Evolutionary conservation across 768 basidiomycete genomes (phyloP).

Genomic region (Holtermannia corniformis): DNA sequence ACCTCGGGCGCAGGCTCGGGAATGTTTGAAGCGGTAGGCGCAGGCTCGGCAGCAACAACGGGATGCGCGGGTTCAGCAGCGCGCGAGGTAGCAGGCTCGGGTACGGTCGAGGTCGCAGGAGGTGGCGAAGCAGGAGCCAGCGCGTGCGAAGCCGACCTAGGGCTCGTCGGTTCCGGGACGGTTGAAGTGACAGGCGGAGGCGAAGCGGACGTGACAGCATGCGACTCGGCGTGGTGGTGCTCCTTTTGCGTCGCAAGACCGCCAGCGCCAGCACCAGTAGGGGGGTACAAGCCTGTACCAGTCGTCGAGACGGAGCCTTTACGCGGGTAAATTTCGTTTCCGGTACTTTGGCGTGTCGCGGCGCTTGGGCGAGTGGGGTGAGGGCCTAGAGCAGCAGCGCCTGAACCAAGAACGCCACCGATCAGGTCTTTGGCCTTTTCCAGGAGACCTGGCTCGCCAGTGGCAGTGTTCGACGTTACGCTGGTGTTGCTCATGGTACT

Average conservation of each 20-base stretch:
- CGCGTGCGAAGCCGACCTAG: not conserved
- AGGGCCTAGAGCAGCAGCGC: not conserved
- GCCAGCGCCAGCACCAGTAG: too few species aligned
- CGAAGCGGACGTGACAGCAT: too few species aligned
- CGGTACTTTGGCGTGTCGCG: too few species aligned
- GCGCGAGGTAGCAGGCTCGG: not conserved
- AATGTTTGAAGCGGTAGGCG: not conserved
- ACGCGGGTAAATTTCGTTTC: too few species aligned
- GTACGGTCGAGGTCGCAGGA: constrained; percentile 1
- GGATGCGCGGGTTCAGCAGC: not conserved
- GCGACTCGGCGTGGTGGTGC: too few species aligned
- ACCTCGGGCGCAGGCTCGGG: not conserved
- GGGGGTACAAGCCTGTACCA: too few species aligned
- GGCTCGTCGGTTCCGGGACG: constrained; percentile 28
- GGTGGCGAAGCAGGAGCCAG: not conserved
- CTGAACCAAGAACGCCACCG: not conserved
- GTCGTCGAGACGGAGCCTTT: too few species aligned
- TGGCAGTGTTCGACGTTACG: not conserved
- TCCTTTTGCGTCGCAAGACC: too few species aligned
- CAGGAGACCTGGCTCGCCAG: constrained; percentile 2
- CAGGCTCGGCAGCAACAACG: not conserved
- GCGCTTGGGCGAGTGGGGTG: not conserved
- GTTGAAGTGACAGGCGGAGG: too few species aligned
- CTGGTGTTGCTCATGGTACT: not conserved
- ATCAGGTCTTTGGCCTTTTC: constrained; percentile 9